Evolutionary conservation across 2,329 filamentous ascomycete genomes (phyloP), one percentile per base, ranked within the genome.

Genomic region (Paecilomyces sp.): DNA sequence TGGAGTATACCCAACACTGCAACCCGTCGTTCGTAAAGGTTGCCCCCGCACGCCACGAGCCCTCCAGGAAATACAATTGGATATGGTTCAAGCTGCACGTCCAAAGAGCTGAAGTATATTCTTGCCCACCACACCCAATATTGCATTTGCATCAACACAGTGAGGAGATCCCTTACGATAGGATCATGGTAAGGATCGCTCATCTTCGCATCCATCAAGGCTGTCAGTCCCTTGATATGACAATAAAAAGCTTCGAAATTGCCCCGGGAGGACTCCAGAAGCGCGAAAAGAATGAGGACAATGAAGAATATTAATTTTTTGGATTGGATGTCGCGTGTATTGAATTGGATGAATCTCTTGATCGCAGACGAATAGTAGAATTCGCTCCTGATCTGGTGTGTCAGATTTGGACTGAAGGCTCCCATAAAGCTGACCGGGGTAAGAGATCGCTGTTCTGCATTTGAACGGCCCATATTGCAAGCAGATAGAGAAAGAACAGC

Each of bases 51-150:
- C 12, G 34, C 59, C 34, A 54, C 18, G 4, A 65, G 55, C 0
- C 56, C 30, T 11, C 5, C 36, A 1, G 63, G 65, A 6, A 67
- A 54, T 1, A 28, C 41, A 15, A 66, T 58, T 3, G 64, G 33
- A 0, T 64, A 63, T 1, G 65, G 36, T 2, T 58, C 54, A 41
- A 54, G 60, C 15, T 64, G 62, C 7, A 69, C 51, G 15, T 67
- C 60, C 2, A 66, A 8, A 0, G 63, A 63, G 57, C 67, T 66
- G 51, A 68, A 70, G 54, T 70, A 67, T 13, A 60, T 58, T 5
- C 67, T 66, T 12, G 67, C 67, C 67, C 67, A 70, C 67, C 67
- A 69, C 15, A 69, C 60, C 11, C 66, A 59, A 24, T 61, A 66
- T 30, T 58, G 65, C 11, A 62, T 54, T 33, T 68, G 67, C 59